A percentile compares a stretch with the other conserved stretches of the same genome.
phyloP scores from a whole-genome alignment of 805 yeast species.

The Lachancea kluyveri region DNA sequence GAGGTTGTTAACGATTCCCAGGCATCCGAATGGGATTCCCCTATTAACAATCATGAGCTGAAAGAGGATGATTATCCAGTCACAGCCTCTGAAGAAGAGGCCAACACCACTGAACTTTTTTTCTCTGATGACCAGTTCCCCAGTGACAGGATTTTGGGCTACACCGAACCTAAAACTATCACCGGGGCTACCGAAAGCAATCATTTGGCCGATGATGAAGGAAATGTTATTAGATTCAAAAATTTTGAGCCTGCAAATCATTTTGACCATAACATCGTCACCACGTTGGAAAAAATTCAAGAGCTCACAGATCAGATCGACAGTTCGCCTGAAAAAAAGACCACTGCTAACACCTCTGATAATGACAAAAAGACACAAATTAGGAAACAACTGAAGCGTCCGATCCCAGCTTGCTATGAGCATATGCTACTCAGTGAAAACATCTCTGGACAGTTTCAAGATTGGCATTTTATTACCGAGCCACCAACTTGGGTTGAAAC shows the following conservation, averaged over 20 bases:
- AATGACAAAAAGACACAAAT: too few relatives aligned
- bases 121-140: too few relatives aligned
- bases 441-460: constrained; percentile 18
- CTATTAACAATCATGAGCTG: not conserved
- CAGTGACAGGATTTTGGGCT: too few relatives aligned
- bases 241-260: constrained; percentile 18
- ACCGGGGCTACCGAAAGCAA: too few relatives aligned
- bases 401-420: constrained; percentile 11
- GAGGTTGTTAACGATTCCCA: constrained; percentile 10
- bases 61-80: not conserved
- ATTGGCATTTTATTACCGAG: constrained; percentile 24
- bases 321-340: constrained; percentile 1
- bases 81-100: too few relatives aligned
- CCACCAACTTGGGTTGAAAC: constrained; percentile 10
- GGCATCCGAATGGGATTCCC: constrained; percentile 9
- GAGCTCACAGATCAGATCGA: constrained; percentile 5
- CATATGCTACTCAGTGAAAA: constrained; percentile 17
- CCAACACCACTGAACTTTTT: too few relatives aligned
- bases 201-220: too few relatives aligned
- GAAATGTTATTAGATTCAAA: constrained; percentile 8
- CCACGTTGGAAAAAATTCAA: constrained; percentile 10
- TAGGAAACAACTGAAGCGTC: constrained; percentile 1
- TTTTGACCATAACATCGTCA: constrained; percentile 14
- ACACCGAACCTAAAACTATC: too few relatives aligned
- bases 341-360: too few relatives aligned